Evolutionary conservation across 2,329 filamentous ascomycete genomes (phyloP).

Genomic region (Tolypocladium album): DNA sequence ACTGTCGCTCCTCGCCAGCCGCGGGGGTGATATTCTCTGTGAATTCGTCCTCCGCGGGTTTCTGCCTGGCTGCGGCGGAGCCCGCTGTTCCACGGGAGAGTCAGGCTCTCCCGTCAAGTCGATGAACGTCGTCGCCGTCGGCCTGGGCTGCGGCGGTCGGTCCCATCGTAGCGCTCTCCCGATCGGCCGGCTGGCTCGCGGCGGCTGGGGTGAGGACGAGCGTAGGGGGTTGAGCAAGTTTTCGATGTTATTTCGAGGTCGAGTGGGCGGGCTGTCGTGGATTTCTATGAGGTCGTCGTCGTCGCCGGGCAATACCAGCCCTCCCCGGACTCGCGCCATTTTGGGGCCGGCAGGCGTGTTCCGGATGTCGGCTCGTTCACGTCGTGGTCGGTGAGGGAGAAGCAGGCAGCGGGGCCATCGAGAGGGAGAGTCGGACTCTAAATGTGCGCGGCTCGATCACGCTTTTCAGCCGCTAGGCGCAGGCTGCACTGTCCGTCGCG

Average conservation of each 20-base stretch:
- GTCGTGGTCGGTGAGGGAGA: neutral
- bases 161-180: neutral
- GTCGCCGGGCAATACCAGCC: conserved; percentile 8
- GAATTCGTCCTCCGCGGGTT: conserved; percentile 32
- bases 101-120: conserved; percentile 41
- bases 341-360: neutral
- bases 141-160: neutral
- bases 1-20: conserved; percentile 32
- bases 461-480: neutral
- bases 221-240: conserved; percentile 5
- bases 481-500: neutral
- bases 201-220: neutral
- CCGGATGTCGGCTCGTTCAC: neutral
- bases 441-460: neutral
- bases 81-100: conserved; percentile 27
- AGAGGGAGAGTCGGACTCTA: neutral
- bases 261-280: conserved; percentile 8
- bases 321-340: conserved; percentile 8
- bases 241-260: conserved; percentile 1
- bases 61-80: conserved; percentile 15
- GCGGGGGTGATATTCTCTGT: conserved; percentile 28
- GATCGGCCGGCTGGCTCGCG: neutral
- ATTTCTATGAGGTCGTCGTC: conserved; percentile 27
- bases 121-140: conserved; percentile 25
- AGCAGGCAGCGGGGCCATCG: neutral